phyloP scores from a whole-genome alignment of 1,284 basidiomycete genomes.

The Neonothopanus nambi region DNA sequence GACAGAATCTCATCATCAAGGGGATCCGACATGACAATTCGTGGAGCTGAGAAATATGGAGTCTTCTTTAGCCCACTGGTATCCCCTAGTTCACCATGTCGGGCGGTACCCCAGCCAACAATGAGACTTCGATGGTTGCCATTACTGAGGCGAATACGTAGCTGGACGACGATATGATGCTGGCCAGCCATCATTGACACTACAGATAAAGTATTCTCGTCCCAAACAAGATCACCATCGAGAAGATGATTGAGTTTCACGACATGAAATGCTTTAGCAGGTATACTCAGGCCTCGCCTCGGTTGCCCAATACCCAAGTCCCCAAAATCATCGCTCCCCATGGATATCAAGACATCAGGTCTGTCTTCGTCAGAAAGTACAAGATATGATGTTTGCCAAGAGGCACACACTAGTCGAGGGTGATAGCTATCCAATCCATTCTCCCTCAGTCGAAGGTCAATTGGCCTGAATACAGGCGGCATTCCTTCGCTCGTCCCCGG shows the following conservation, averaged over 20 bases:
- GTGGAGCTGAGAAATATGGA: slow-evolving; percentile 37
- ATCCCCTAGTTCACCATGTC: slow-evolving; percentile 78
- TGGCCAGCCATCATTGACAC: slow-evolving; percentile 62
- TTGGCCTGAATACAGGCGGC: slow-evolving; percentile 43
- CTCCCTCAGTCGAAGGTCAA: slow-evolving; percentile 40
- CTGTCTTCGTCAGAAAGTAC: slow-evolving; percentile 44
- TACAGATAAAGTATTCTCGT: slow-evolving; percentile 29
- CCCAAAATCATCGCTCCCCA: slow-evolving; percentile 84
- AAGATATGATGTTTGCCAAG: slow-evolving; percentile 84
- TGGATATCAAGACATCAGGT: slow-evolving; percentile 69
- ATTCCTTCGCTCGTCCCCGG: slow-evolving; percentile 23
- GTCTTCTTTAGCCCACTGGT: slow-evolving; percentile 22
- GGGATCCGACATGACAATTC: slow-evolving; percentile 26
- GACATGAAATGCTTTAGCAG: slow-evolving; percentile 33
- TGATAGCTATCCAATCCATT: slow-evolving; percentile 36
- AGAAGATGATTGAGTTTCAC: slow-evolving; percentile 45
- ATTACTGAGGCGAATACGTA: slow-evolving; percentile 32
- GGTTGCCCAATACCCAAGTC: slow-evolving; percentile 61
- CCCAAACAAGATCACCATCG: slow-evolving; percentile 24
- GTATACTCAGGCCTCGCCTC: slow-evolving; percentile 3
- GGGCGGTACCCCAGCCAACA: slow-evolving; percentile 80
- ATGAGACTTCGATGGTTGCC: slow-evolving; percentile 34
- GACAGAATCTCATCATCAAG: slow-evolving; percentile 32
- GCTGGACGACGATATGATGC: slow-evolving; percentile 63
- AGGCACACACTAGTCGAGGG: slow-evolving; percentile 53